A percentile compares a stretch with the other conserved stretches of the same genome.
Evolutionary conservation across 352 stramenopile genomes (phyloP).

Genomic region (Phytopythium kandeliae): DNA sequence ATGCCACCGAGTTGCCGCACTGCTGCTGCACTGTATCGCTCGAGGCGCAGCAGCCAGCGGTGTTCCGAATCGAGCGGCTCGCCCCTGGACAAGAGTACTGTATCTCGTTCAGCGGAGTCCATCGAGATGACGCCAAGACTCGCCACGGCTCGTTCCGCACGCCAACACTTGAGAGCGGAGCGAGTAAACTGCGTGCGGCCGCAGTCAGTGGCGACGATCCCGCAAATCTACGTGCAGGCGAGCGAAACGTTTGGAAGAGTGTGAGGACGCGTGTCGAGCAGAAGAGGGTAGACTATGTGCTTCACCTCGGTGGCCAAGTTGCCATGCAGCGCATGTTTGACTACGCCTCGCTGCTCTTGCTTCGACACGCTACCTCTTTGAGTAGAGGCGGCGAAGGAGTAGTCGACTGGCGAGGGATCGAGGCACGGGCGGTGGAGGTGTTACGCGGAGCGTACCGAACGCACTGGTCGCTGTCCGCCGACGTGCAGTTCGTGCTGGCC

Average conservation of each 20-base stretch:
- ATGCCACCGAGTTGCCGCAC: conserved; percentile 33
- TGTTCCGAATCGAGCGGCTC: conserved; percentile 39
- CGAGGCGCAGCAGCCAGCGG: conserved; percentile 21
- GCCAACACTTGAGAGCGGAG: conserved; percentile 23
- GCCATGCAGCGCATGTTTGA: conserved; percentile 65
- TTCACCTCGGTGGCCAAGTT: conserved; percentile 73
- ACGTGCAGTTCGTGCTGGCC: conserved; percentile 48
- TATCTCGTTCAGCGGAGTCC: conserved; percentile 53
- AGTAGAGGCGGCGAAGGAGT: conserved; percentile 5
- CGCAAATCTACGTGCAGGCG: conserved; percentile 35
- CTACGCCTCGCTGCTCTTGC: conserved; percentile 48
- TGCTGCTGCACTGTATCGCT: conserved; percentile 16
- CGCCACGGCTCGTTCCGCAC: conserved; percentile 43
- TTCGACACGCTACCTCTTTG: conserved; percentile 35
- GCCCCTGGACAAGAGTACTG: conserved; percentile 48
- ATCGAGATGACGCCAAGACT: conserved; percentile 22
- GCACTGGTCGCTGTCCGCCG: conserved; percentile 49
- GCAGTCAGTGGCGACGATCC: conserved; percentile 48
- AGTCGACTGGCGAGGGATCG: conserved; percentile 35
- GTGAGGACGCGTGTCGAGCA: conserved; percentile 29
- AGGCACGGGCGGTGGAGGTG: conserved; percentile 39
- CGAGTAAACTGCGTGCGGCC: conserved; percentile 16
- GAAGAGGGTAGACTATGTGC: conserved; percentile 26
- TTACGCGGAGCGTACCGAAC: conserved; percentile 61
- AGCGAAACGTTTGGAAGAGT: conserved; percentile 42